Base-by-base conservation (phyloP, 805 yeast genomes). In the Cyberlindnera maclurae region DNA sequence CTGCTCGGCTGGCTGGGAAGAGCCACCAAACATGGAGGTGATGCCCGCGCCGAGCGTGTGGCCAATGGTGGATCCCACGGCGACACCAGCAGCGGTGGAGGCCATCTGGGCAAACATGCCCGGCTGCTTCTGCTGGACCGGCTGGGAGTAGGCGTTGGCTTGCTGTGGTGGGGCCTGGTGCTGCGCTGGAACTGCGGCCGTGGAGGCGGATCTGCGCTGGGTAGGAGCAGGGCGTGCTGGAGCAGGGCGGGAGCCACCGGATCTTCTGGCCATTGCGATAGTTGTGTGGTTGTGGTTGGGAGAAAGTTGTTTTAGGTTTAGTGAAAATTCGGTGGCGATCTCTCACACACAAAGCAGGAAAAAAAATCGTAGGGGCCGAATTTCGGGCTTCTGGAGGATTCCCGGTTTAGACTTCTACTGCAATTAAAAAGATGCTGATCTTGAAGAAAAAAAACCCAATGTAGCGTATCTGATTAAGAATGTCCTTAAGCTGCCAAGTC, bases 31-130 rank as follows among this genome's bases (percentile, higher is more conserved):
- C 75, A 93, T 65, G 36, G 86, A 73, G 36, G 95, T 79, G 54
- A 93, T 68, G 55, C 97, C 97, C 46, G 95, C 95, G 67, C 97
- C 97, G 42, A 90, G 51, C 30, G 97, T 87, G 73, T 93, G 98
- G 46, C 98, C 98, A 39, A 90, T 80, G 45, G 97, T 82, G 37
- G 96, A 86, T 55, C 98, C 98, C 41, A 93, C 97, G 39, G 97
- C 98, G 33, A 93, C 98, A 79, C 98, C 98, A 36, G 97, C 98
- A 40, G 98, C 98, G 35, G 98, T 93, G 34, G 95, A 73, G 29
- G 97, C 97, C 98, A 93, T 93, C 68, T 93, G 95, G 43, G 90
- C 84, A 56, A 90, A 89, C 60, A 90, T 55, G 55, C 97, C 97
- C 34, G 97, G 97, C 54, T 72, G 76, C 52, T 55, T 58, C 38